Conservation (phyloP, 208 protist genomes). For the Crithidia brevicula region DNA sequence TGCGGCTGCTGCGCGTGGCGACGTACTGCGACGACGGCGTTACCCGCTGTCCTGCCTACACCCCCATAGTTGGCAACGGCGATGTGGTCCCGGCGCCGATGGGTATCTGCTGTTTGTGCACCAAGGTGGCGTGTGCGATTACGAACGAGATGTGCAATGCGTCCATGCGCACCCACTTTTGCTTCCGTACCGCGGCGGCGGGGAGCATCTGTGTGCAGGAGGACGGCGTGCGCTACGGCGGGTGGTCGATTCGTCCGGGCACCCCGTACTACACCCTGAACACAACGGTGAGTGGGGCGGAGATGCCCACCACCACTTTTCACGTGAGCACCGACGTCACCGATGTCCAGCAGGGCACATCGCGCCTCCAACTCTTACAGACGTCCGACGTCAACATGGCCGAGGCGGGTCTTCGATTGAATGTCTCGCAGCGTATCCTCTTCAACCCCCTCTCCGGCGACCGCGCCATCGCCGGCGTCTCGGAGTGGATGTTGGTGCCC, state of each 20-base stretch:
- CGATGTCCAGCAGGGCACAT: conserved; percentile 6
- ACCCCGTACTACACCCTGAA: conserved; percentile 40
- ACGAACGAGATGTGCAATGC: conserved; percentile 28
- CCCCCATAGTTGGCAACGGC: conserved; percentile 12
- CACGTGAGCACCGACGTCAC: conserved; percentile 26
- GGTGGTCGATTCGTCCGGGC: conserved; percentile 34
- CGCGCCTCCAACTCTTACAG: conserved; percentile 18
- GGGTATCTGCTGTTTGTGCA: conserved; percentile 66
- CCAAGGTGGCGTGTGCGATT: conserved; percentile 21
- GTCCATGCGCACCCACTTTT: conserved; percentile 40
- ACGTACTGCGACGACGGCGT: conserved; percentile 22
- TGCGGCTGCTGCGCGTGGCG: conserved; percentile 22
- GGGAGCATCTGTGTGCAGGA: conserved; percentile 20
- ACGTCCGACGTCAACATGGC: conserved; percentile 1
- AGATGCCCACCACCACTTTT: conserved; percentile 16
- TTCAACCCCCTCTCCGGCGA: conserved; percentile 40
- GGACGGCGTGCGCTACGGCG: conserved; percentile 41
- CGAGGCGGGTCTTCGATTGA: neutral
- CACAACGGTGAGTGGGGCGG: conserved; percentile 30
- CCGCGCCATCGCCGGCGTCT: conserved; percentile 16
- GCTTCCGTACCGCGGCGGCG: conserved; percentile 28
- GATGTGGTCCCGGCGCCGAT: conserved; percentile 38
- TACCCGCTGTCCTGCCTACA: conserved; percentile 42
- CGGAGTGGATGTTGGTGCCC: conserved; percentile 74
- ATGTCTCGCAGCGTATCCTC: conserved; percentile 46